Evolutionary conservation across 2,329 filamentous ascomycete species (phyloP).

Genomic region (Venturia aucupariae): DNA sequence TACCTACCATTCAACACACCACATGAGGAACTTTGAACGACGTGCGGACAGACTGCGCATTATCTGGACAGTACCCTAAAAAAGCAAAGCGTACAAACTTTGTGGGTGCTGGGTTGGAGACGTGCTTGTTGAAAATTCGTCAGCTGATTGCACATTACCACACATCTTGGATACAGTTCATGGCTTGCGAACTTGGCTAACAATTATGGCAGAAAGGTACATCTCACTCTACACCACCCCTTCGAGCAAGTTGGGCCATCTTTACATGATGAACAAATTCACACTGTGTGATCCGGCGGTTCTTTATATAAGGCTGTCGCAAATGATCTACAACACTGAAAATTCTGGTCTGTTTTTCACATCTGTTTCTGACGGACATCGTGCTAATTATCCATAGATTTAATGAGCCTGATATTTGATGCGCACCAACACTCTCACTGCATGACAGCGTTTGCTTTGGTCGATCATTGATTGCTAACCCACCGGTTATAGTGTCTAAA

Average conservation of each 20-base stretch:
- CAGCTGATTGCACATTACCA: slow-evolving; percentile 41
- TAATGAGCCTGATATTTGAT: slow-evolving; percentile 30
- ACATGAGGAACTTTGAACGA: slow-evolving; percentile 59
- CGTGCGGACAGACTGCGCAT: slow-evolving; percentile 57
- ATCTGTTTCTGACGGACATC: not conserved
- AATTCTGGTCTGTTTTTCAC: slow-evolving; percentile 48
- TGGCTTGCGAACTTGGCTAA: slow-evolving; percentile 17
- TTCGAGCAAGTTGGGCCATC: slow-evolving; percentile 24
- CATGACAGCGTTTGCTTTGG: not conserved
- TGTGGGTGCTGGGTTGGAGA: slow-evolving; percentile 45
- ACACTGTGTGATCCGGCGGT: slow-evolving; percentile 57
- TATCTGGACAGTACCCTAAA: slow-evolving; percentile 40
- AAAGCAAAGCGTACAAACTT: slow-evolving; percentile 55
- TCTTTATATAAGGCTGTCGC: slow-evolving; percentile 37
- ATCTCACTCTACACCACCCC: not conserved
- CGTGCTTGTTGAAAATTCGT: slow-evolving; percentile 62
- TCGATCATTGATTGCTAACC: not conserved
- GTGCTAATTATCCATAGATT: slow-evolving; percentile 20
- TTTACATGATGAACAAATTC: slow-evolving; percentile 58
- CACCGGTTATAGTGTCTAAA: not conserved
- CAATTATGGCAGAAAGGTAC: slow-evolving; percentile 16
- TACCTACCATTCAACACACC: slow-evolving; percentile 14
- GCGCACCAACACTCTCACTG: slow-evolving; percentile 16
- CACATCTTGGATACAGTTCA: slow-evolving; percentile 14
- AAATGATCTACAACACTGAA: slow-evolving; percentile 51